Percentiles rank a stretch among this genome's conserved stretches.
Conservation (phyloP, 176 grass and related monocot genomes). For the Zea luxurians region DNA sequence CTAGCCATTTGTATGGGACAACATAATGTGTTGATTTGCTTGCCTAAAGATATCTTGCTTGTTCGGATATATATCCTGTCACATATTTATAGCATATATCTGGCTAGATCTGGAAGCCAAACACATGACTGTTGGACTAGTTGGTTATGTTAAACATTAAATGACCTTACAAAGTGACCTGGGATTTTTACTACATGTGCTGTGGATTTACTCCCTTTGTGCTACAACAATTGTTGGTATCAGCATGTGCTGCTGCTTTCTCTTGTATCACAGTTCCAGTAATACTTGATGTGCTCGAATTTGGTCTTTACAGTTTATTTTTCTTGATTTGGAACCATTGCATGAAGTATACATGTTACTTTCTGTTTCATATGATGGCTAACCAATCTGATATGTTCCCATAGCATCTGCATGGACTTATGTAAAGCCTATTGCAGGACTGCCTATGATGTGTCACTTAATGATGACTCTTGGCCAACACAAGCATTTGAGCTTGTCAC, state of each 20-base stretch:
- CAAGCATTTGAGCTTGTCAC: slow-evolving; percentile 77
- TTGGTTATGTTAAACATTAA: not conserved
- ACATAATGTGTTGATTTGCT: not conserved
- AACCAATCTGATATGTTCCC: not conserved
- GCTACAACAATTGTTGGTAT: not conserved
- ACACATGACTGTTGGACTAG: not conserved
- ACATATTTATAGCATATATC: not conserved
- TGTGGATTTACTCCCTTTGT: not conserved
- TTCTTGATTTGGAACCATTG: not conserved
- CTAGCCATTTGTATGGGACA: too few species aligned
- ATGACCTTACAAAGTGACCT: not conserved
- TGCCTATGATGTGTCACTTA: slow-evolving; percentile 93
- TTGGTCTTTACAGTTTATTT: not conserved
- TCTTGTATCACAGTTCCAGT: not conserved
- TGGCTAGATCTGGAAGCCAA: not conserved
- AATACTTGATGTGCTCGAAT: not conserved
- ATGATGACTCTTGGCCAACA: slow-evolving; percentile 85
- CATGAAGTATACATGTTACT: not conserved
- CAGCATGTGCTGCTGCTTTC: not conserved
- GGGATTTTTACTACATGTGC: not conserved
- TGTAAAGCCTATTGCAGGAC: slow-evolving; percentile 53
- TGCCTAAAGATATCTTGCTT: not conserved
- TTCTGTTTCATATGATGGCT: not conserved
- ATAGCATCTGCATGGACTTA: slow-evolving; percentile 2
- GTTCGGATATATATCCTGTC: not conserved